Percentiles rank a stretch among this genome's conserved stretches.
Evolutionary conservation across 148 eudicot genomes (phyloP).

Genomic region (Pharnaceum exiguum): DNA sequence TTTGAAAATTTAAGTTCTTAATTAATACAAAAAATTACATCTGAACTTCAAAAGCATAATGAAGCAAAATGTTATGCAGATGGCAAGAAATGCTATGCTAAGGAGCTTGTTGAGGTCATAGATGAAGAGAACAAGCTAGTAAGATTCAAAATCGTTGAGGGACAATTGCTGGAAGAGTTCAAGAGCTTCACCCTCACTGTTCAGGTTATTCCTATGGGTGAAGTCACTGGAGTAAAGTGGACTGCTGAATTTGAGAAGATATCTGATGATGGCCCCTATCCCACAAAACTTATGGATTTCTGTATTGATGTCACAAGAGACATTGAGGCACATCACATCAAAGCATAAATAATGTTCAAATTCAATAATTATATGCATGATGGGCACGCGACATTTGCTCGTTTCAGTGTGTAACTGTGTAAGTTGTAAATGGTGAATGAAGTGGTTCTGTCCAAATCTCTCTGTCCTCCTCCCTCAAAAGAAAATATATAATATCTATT

Average conservation of each 20-base stretch:
- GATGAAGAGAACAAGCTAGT: slow-evolving; percentile 15
- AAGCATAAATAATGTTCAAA: background rate
- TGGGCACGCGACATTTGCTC: too few species aligned
- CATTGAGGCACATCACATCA: background rate
- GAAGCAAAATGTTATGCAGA: too few species aligned
- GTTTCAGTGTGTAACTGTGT: too few species aligned
- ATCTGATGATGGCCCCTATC: background rate
- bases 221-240: slow-evolving; percentile 1
- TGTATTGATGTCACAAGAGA: background rate
- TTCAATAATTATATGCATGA: too few species aligned
- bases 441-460: too few species aligned
- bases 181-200: background rate
- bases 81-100: slow-evolving; percentile 3
- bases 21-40: too few species aligned
- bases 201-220: too few species aligned
- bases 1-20: too few species aligned
- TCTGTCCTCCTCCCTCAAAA: too few species aligned
- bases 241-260: slow-evolving; percentile 1
- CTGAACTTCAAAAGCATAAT: too few species aligned
- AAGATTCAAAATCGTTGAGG: background rate
- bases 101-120: slow-evolving; percentile 12
- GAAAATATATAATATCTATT: too few species aligned
- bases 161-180: background rate
- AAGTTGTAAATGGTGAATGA: too few species aligned
- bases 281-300: background rate